Evolutionary conservation across 257 asterid species (phyloP), one percentile per base, ranked within the genome.

Genomic region (Fraxinus excelsior): DNA sequence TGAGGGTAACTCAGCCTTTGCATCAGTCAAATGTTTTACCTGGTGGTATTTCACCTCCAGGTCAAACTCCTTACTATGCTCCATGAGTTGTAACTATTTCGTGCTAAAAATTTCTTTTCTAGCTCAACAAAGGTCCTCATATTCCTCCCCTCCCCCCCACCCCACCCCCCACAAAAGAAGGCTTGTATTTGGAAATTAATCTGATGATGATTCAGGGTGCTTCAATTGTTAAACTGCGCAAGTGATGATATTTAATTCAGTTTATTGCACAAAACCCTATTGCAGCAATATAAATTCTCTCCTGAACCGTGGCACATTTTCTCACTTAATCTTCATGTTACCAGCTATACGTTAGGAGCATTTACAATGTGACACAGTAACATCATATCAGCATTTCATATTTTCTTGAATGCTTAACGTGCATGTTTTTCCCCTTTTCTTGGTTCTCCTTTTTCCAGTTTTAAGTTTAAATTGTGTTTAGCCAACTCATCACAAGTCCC

Each of bases 31-130:
- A 73, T 76, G 31, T 46, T 72, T 64, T 25, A 25, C 89, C 87
- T 49, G 86, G 87, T 72, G 89, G 84, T 74, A 56, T 79, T 75
- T 72, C 85, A 18, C 73, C 78, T 60, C 88, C 84, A 21, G 76
- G 80, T 66, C 92, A 71, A 35, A 80, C 88, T 71, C 85, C 84
- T 40, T 82, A 83, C 68, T 80, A 84, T 64, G 87, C 87, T 64
- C 82, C 85, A 4, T 84, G 84, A 85, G 58, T 32, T 74, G 76
- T 26, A 68, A 49, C 23, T 60, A 42, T 70, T 76, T 34, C 5
- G 60, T 51, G 4, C 60, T 18, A 19, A 51, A 16, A 51, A 18
- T 51, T 51, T 49, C 28, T 21, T 6, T 2, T 6, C 29, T n/a
- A 0, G 25, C 26, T 0, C 64, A 18, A 53, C 26, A 56, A n/a